Percentiles rank a stretch among this genome's conserved stretches.
Conservation (phyloP, 305 asterid genomes). For the Solanum hybrid region DNA sequence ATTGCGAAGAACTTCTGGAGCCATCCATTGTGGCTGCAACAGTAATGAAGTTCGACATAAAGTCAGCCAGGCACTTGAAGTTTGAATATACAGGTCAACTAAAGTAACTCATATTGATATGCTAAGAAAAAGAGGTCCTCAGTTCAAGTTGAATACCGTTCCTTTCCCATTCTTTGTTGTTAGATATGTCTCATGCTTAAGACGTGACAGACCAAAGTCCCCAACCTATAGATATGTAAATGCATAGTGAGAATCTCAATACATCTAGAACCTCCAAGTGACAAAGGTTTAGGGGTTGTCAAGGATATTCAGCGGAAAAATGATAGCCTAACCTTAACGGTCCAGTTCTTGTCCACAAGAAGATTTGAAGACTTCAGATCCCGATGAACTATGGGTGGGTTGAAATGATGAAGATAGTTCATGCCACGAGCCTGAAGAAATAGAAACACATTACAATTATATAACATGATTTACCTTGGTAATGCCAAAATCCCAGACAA, state of each 20-base stretch:
- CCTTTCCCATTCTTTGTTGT: slow-evolving; percentile 86
- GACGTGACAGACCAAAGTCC: slow-evolving; percentile 95
- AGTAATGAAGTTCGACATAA: slow-evolving; percentile 4
- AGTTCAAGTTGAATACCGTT: slow-evolving; percentile 46
- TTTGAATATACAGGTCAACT: background rate
- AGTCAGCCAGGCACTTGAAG: background rate
- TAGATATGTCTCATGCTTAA: slow-evolving; percentile 75
- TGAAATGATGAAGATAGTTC: slow-evolving; percentile 91
- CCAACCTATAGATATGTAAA: slow-evolving; percentile 53
- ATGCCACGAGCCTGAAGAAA: slow-evolving; percentile 80
- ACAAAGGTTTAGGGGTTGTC: slow-evolving; percentile 2
- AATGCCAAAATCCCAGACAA: background rate
- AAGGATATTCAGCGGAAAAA: background rate
- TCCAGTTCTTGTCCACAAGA: slow-evolving; percentile 97
- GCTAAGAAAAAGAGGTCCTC: slow-evolving; percentile 4
- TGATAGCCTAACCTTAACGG: slow-evolving; percentile 63
- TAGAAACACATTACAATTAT: background rate
- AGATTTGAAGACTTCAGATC: slow-evolving; percentile 99
- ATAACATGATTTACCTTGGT: background rate
- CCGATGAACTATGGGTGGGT: slow-evolving; percentile 90
- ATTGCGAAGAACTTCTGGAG: slow-evolving; percentile 97
- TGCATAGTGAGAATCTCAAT: slow-evolving; percentile 4
- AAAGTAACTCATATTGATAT: background rate
- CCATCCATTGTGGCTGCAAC: slow-evolving; percentile 99
- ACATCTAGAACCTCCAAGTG: background rate